Base-by-base conservation (phyloP, 192 early-diverging fungal species). In the Gigaspora rosea region DNA sequence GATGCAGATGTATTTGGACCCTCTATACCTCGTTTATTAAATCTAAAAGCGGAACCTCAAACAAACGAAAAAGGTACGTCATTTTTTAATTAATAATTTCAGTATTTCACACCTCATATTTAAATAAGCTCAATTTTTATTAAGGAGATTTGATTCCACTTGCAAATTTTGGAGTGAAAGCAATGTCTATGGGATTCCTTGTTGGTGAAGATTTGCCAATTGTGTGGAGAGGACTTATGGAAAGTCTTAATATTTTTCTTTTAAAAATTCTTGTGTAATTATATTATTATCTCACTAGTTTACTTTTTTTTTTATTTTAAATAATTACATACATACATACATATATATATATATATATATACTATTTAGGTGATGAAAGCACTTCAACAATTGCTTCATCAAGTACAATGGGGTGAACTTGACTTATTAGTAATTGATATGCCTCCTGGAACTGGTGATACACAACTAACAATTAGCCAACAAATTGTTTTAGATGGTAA, bases 1-100 rank as follows among this genome's bases (percentile, higher is more conserved):
- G 95, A 97, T 78, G 94, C 94, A 0, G 95, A 97, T 87, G 85
- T 97, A n/a, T 96, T 94, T 87, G 95, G 95, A 3, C 95, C 95
- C 3, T 95, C 94, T 0, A 88, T 97, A 61, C 95, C 95, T 20
- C 79, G 78, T 52, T 88, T 97, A 79, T 93, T 97, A 91, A 94
- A 94, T 63, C 83, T 97, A 65, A 81, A 83, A 64, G 92, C 90
- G 0, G 86, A 92, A 79, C 94, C 94, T 8, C 86, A 92, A 10
- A 81, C 89, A 32, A 83, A 87, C 18, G 86, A 86, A 61, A 79
- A 87, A 77, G 85, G 90, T 87, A 78, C 66, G 32, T 75, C 3
- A 13, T 13, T 15, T 20, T 35, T 9, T 9, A 36, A 33, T 12
- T 49, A 16, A 12, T 51, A 76, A 48, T 4, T 61, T 79, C 12